Percentiles rank a stretch among this genome's conserved stretches.
Conservation (phyloP, 352 stramenopile species). For the Aphanomyces invadans region DNA sequence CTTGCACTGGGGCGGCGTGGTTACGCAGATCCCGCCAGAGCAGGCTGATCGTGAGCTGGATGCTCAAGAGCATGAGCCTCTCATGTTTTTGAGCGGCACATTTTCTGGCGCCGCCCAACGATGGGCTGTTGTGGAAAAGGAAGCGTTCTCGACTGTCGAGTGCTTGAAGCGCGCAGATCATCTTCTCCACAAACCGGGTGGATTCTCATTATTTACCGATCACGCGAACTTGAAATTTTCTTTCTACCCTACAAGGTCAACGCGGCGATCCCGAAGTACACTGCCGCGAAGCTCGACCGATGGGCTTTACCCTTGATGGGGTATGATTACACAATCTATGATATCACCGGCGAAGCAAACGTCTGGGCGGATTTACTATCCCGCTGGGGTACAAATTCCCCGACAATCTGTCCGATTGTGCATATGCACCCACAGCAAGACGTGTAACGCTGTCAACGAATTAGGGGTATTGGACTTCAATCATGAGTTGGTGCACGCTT, state of each 20-base stretch:
- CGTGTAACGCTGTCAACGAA: too few relatives aligned
- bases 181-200: background rate
- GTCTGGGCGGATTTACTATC: constrained; percentile 25
- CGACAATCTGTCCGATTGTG: constrained; percentile 10
- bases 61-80: constrained; percentile 6
- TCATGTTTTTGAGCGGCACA: constrained; percentile 15
- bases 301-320: constrained; percentile 21
- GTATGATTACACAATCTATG: constrained; percentile 23
- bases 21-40: constrained; percentile 7
- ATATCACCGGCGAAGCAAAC: constrained; percentile 19
- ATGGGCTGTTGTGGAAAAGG: constrained; percentile 19
- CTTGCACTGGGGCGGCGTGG: constrained; percentile 5
- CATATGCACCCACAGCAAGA: too few relatives aligned
- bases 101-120: background rate
- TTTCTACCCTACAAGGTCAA: constrained; percentile 15
- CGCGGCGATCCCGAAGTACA: background rate
- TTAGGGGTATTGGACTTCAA: too few relatives aligned
- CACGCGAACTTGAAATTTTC: constrained; percentile 21
- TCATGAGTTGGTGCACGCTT: too few relatives aligned
- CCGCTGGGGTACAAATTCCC: constrained; percentile 13
- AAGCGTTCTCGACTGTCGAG: constrained; percentile 13
- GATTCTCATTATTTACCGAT: constrained; percentile 14
- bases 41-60: background rate
- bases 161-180: background rate
- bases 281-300: constrained; percentile 16